phyloP scores from a whole-genome alignment of 257 asterid species.

The Gentiana dahurica region DNA sequence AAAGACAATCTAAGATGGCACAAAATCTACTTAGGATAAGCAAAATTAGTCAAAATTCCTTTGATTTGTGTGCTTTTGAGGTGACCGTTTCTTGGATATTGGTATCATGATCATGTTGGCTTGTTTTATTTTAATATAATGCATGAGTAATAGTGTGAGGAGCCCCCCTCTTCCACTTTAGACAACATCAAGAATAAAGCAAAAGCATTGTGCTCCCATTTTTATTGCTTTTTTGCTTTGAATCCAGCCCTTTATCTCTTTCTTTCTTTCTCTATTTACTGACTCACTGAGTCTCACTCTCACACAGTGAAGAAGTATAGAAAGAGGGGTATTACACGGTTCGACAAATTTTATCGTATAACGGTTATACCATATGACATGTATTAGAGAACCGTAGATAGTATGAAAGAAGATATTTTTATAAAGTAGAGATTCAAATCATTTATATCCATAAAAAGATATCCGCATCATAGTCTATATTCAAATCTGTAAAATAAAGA shows the following conservation, averaged over 20 bases:
- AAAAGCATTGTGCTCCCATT: slow-evolving; percentile 17
- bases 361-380: too few relatives aligned
- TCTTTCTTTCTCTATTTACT: neutral
- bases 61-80: slow-evolving; percentile 11
- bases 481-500: too few relatives aligned
- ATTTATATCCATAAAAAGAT: too few relatives aligned
- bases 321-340: too few relatives aligned
- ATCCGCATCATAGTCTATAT: too few relatives aligned
- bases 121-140: slow-evolving; percentile 1
- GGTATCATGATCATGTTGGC: slow-evolving; percentile 4
- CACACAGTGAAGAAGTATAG: too few relatives aligned
- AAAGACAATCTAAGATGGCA: slow-evolving; percentile 1
- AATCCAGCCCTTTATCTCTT: slow-evolving; percentile 11
- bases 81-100: slow-evolving; percentile 14
- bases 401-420: too few relatives aligned
- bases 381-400: too few relatives aligned
- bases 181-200: slow-evolving; percentile 25
- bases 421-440: too few relatives aligned
- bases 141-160: slow-evolving; percentile 17
- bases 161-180: slow-evolving; percentile 20
- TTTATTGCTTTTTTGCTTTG: slow-evolving; percentile 14
- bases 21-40: slow-evolving; percentile 19
- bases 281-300: too few relatives aligned
- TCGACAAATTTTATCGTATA: too few relatives aligned
- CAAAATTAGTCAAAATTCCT: slow-evolving; percentile 8